A percentile compares a stretch with the other conserved stretches of the same genome.
Evolutionary conservation across 2,329 filamentous ascomycete species (phyloP).

Genomic region (Delphinella strobiligena): DNA sequence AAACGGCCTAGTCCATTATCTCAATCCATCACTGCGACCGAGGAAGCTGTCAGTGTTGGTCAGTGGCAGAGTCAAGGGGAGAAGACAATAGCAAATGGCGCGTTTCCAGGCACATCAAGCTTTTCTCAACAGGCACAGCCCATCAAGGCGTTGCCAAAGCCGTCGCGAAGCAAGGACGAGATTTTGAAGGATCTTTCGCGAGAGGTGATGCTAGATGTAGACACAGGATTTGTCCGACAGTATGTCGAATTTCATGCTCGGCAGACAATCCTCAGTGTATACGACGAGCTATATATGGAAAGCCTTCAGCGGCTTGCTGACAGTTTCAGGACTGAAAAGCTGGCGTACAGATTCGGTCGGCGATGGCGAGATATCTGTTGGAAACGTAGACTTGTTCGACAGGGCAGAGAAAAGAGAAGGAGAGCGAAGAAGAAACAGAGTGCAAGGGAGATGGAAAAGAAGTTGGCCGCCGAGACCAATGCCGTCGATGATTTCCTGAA

Average conservation of each 20-base stretch:
- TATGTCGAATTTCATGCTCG: constrained; percentile 29
- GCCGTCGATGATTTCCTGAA: constrained; percentile 10
- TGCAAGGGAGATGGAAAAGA: constrained; percentile 13
- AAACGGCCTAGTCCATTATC: constrained; percentile 22
- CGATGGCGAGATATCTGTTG: constrained; percentile 26
- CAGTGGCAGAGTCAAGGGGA: no score
- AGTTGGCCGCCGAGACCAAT: constrained; percentile 13
- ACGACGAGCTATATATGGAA: constrained; percentile 21
- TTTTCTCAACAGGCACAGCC: no score
- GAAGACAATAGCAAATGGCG: no score
- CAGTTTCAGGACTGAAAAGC: constrained; percentile 19
- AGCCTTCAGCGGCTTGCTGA: constrained; percentile 17
- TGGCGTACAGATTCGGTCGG: constrained; percentile 24
- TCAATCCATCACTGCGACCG: constrained; percentile 17
- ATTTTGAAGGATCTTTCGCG: constrained; percentile 22
- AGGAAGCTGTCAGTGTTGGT: not conserved
- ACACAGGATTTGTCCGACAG: constrained; percentile 32
- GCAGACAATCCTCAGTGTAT: constrained; percentile 21
- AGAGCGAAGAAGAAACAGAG: constrained; percentile 9
- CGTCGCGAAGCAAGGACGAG: constrained; percentile 1
- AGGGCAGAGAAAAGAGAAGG: constrained; percentile 22
- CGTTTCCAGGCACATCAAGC: no score
- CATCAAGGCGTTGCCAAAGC: no score
- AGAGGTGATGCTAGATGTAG: constrained; percentile 24
- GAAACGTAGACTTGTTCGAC: constrained; percentile 21